Conservation (phyloP, 1,284 basidiomycete genomes). For the Boletus semigastroideus region DNA sequence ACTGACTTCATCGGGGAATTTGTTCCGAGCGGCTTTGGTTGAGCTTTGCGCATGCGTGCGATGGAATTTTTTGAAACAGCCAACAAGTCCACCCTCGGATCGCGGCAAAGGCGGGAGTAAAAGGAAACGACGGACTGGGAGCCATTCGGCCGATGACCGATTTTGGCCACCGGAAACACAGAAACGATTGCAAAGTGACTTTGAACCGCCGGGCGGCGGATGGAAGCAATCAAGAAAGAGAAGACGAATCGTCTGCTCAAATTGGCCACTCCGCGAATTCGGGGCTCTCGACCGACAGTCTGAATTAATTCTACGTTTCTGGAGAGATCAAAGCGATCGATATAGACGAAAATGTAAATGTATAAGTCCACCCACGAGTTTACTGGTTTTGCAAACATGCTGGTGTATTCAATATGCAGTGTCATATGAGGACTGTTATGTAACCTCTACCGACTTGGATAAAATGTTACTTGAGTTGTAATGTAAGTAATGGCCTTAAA, state of each 20-base stretch:
- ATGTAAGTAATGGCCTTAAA: constrained; percentile 20
- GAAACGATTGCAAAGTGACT: constrained; percentile 1
- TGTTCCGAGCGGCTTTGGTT: no score
- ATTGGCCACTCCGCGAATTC: constrained; percentile 27
- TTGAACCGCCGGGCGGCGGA: constrained; percentile 5
- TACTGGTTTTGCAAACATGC: constrained; percentile 1
- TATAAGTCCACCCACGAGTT: background rate
- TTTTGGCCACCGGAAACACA: background rate
- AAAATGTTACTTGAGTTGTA: constrained; percentile 25
- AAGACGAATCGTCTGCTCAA: constrained; percentile 11
- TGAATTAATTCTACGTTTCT: constrained; percentile 7
- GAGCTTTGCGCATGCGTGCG: no score
- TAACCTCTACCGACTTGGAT: constrained; percentile 12
- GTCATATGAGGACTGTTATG: background rate
- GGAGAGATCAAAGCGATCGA: constrained; percentile 1
- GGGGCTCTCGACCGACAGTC: background rate
- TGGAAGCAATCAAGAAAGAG: constrained; percentile 8
- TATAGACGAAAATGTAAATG: constrained; percentile 12
- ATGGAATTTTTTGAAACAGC: background rate
- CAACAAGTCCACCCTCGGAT: background rate
- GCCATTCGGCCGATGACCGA: background rate
- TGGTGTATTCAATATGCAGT: constrained; percentile 10
- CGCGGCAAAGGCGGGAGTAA: background rate
- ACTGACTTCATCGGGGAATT: background rate
- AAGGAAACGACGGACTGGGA: background rate